These are phyloP conservation scores for Didymella arachidicola DNA, from an alignment of 2,329 filamentous ascomycete species.

Conservation along the genomic window DNA sequence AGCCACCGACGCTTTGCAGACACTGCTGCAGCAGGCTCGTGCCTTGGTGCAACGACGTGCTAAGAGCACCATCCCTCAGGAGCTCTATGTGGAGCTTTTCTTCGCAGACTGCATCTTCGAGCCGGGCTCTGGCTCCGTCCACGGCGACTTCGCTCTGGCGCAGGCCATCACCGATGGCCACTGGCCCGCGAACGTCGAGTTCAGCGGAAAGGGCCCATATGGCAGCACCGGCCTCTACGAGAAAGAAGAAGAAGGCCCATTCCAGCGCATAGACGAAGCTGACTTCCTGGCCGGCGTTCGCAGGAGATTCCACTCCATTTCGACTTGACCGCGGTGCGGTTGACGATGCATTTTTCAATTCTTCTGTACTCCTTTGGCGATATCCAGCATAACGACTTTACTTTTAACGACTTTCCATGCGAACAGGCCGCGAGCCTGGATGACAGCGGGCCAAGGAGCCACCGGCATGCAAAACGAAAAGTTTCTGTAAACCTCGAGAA, in stretches of 20 bases:
- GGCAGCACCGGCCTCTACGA: conserved; percentile 59
- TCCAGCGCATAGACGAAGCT: conserved; percentile 50
- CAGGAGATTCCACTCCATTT: conserved; percentile 47
- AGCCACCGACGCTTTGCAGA: conserved; percentile 49
- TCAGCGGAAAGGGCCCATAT: conserved; percentile 58
- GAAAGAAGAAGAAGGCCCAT: conserved; percentile 56
- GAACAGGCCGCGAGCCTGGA: conserved; percentile 40
- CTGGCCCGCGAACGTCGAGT: conserved; percentile 51
- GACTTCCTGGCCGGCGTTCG: conserved; percentile 51
- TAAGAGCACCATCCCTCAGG: conserved; percentile 46
- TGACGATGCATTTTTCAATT: conserved; percentile 30
- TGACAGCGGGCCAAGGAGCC: conserved; percentile 44
- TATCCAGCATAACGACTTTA: conserved; percentile 32
- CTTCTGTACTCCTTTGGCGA: conserved; percentile 31
- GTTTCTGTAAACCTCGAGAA: conserved; percentile 24
- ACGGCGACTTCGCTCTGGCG: conserved; percentile 58
- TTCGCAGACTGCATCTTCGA: conserved; percentile 62
- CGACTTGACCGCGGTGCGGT: conserved; percentile 41
- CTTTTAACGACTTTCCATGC: conserved; percentile 38
- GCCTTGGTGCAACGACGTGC: conserved; percentile 51
- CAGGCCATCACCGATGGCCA: conserved; percentile 51
- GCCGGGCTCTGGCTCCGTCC: conserved; percentile 55
- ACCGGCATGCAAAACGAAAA: conserved; percentile 34
- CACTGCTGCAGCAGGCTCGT: conserved; percentile 53
- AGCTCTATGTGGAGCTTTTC: conserved; percentile 59